Evolutionary conservation across 768 basidiomycete genomes (phyloP).

Genomic region (Rhodotorula babjevae): DNA sequence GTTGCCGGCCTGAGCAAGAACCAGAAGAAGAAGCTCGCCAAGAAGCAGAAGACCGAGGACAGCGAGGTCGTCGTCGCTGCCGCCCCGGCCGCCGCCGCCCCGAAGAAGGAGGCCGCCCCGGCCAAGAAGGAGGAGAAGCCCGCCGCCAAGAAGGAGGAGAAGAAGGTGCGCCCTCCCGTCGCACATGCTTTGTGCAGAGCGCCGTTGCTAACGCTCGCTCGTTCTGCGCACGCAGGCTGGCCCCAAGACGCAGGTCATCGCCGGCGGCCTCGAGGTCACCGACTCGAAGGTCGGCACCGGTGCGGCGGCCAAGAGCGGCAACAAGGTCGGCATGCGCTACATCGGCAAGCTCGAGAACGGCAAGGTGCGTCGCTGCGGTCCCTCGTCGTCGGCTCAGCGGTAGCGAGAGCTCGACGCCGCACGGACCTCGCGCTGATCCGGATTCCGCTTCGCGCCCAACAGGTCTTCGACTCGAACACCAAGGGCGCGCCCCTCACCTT

Average conservation of each 20-base stretch:
- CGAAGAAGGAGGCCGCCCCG: conserved; percentile 37
- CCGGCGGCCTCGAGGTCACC: conserved; percentile 68
- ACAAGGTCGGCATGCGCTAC: conserved; percentile 79
- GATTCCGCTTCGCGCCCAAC: no score
- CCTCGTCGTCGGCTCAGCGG: no score
- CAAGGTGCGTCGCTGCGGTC: conserved; percentile 9
- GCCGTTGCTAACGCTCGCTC: background rate
- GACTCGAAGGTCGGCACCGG: conserved; percentile 78
- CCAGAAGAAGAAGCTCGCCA: conserved; percentile 53
- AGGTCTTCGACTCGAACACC: conserved; percentile 66
- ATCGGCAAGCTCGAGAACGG: conserved; percentile 74
- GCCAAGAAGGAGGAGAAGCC: conserved; percentile 40
- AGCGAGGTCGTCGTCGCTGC: conserved; percentile 38
- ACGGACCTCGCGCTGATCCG: no score
- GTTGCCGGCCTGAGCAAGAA: conserved; percentile 39
- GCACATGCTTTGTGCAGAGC: background rate
- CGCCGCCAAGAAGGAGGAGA: conserved; percentile 50
- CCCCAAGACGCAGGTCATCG: conserved; percentile 49
- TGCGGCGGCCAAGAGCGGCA: conserved; percentile 78
- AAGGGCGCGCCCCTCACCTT: conserved; percentile 76
- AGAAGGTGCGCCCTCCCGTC: conserved; percentile 30
- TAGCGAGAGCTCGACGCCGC: no score
- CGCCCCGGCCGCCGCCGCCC: conserved; percentile 22
- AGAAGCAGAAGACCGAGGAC: conserved; percentile 38
- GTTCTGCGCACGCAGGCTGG: background rate